Evolutionary conservation across 345 rosid genomes (phyloP).

Genomic region (Eucalyptus brandiana): DNA sequence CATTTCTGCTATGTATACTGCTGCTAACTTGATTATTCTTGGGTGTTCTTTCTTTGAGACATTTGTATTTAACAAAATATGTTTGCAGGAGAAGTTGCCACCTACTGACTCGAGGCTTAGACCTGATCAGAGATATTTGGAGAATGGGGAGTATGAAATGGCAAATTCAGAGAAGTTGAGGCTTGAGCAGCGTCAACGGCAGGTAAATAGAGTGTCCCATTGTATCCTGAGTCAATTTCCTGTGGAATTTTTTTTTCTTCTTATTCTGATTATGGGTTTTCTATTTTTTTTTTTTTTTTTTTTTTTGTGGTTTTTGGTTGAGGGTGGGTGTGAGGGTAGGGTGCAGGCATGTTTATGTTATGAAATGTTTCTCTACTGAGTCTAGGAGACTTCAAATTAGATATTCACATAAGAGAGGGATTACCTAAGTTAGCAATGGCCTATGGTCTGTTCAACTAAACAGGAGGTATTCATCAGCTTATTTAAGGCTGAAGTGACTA

Average conservation of each 20-base stretch:
- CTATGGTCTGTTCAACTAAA: neutral
- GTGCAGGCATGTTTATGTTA: neutral
- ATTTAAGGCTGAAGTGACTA: neutral
- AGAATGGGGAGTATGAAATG: slow-evolving; percentile 93
- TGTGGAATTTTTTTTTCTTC: neutral
- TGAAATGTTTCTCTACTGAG: neutral
- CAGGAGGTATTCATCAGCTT: neutral
- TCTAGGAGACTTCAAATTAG: neutral
- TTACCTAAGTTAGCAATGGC: neutral
- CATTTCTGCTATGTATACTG: neutral
- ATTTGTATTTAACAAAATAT: neutral
- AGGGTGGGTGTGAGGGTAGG: neutral
- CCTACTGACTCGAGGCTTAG: slow-evolving; percentile 97
- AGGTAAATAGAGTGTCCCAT: slow-evolving; percentile 26
- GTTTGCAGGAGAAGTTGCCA: slow-evolving; percentile 71
- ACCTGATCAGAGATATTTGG: slow-evolving; percentile 86
- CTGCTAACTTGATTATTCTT: neutral
- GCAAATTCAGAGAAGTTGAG: slow-evolving; percentile 95
- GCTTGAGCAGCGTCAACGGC: slow-evolving; percentile 93
- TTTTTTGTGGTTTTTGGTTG: neutral
- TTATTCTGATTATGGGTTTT: neutral
- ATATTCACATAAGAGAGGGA: neutral
- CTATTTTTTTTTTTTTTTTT: neutral
- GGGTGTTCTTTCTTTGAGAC: neutral
- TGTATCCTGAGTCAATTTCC: neutral